Evolutionary conservation across 306 rosid species (phyloP).

Genomic region (Gillenia trifoliata): DNA sequence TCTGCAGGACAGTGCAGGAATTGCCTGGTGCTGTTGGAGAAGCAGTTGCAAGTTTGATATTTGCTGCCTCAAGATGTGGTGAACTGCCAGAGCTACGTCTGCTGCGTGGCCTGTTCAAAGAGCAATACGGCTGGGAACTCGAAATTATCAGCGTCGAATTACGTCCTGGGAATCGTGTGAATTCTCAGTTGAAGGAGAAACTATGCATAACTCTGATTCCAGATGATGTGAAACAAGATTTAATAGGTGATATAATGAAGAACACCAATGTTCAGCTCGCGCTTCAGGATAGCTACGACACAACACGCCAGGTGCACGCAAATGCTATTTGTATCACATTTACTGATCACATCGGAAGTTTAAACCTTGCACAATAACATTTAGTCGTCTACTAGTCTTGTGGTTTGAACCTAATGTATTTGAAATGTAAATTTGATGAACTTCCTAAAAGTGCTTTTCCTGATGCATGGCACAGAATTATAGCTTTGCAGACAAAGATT

Average conservation of each 20-base stretch:
- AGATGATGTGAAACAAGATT: background rate
- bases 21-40: slow-evolving; percentile 6
- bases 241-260: background rate
- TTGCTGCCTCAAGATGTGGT: slow-evolving; percentile 33
- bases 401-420: background rate
- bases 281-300: background rate
- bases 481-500: background rate
- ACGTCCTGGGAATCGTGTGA: slow-evolving; percentile 11
- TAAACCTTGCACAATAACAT: background rate
- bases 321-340: background rate
- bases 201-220: background rate
- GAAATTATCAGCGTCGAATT: slow-evolving; percentile 17
- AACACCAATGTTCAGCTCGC: background rate
- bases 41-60: slow-evolving; percentile 32
- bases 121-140: slow-evolving; percentile 19
- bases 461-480: background rate
- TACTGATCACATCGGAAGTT: background rate
- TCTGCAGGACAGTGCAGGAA: background rate
- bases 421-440: background rate
- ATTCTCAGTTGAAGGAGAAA: slow-evolving; percentile 9
- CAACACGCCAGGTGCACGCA: background rate
- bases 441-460: background rate
- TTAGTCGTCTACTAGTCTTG: background rate
- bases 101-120: slow-evolving; percentile 14
- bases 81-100: slow-evolving; percentile 22